Conservation (phyloP, 2,329 filamentous ascomycete genomes). For the Endocalyx cinctus region DNA sequence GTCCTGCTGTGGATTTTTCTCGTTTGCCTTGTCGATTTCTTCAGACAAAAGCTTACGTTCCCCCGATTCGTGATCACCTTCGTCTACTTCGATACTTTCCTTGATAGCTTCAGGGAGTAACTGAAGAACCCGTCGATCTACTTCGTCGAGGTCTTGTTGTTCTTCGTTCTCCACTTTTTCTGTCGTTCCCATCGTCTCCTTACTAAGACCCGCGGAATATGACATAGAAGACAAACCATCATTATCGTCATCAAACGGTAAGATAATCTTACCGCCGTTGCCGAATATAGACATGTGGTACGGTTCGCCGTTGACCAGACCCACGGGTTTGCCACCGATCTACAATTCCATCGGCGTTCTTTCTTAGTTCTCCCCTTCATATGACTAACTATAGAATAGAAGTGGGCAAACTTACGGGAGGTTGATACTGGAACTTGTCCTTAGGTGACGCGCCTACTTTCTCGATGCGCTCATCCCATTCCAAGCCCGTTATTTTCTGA, state of each 20-base stretch:
- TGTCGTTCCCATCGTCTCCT: too few relatives aligned
- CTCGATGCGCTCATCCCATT: slow-evolving; percentile 53
- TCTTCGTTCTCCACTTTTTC: too few relatives aligned
- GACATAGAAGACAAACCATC: too few relatives aligned
- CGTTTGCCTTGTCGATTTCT: too few relatives aligned
- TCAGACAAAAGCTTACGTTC: too few relatives aligned
- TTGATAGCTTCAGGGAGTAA: too few relatives aligned
- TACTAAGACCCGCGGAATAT: too few relatives aligned
- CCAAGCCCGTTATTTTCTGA: slow-evolving; percentile 48
- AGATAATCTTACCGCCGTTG: slow-evolving; percentile 1
- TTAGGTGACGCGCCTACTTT: slow-evolving; percentile 26
- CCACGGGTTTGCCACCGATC: slow-evolving; percentile 23
- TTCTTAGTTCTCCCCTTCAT: not conserved
- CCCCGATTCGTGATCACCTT: too few relatives aligned
- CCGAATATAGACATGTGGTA: slow-evolving; percentile 4
- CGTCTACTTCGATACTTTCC: too few relatives aligned
- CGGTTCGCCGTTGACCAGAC: slow-evolving; percentile 11
- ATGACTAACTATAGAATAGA: not conserved
- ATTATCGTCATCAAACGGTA: not conserved
- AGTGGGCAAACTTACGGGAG: slow-evolving; percentile 35
- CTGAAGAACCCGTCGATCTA: too few relatives aligned
- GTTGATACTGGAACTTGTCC: slow-evolving; percentile 39
- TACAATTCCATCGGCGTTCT: not conserved
- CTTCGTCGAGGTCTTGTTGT: too few relatives aligned
- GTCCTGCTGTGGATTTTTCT: too few relatives aligned